These are phyloP conservation scores for Chamaecrista fasciculata DNA, from an alignment of 306 rosid species.

Conservation along the genomic window DNA sequence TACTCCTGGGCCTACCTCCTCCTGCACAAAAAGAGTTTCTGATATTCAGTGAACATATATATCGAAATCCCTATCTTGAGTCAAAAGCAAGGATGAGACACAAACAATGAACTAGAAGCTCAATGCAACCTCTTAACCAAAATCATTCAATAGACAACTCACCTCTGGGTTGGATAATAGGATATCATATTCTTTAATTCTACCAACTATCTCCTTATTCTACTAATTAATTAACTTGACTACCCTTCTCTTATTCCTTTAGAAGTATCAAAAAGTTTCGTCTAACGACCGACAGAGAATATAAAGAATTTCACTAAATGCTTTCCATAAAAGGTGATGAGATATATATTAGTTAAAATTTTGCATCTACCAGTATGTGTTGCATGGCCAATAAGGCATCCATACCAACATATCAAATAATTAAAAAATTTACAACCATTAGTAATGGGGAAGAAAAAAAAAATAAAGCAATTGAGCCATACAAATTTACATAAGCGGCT, in stretches of 20 bases:
- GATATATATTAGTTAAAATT: not conserved
- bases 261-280: too few species aligned
- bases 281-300: slow-evolving; percentile 15
- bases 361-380: not conserved
- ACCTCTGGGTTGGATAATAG: too few species aligned
- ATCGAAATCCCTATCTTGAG: not conserved
- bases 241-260: too few species aligned
- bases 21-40: slow-evolving; percentile 48
- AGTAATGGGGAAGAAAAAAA: not conserved
- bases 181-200: too few species aligned
- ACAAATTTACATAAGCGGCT: not conserved
- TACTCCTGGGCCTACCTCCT: slow-evolving; percentile 66
- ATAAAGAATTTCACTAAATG: slow-evolving; percentile 7
- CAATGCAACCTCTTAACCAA: too few species aligned
- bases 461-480: slow-evolving; percentile 14
- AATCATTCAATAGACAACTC: too few species aligned
- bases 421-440: not conserved
- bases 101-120: too few species aligned
- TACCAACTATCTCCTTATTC: too few species aligned
- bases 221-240: too few species aligned
- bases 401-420: not conserved
- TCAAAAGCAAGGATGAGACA: too few species aligned
- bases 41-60: slow-evolving; percentile 4
- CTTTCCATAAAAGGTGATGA: slow-evolving; percentile 4
- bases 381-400: not conserved